phyloP scores from a whole-genome alignment of 495 filamentous ascomycete genomes.

The Achaetomiella virescens region DNA sequence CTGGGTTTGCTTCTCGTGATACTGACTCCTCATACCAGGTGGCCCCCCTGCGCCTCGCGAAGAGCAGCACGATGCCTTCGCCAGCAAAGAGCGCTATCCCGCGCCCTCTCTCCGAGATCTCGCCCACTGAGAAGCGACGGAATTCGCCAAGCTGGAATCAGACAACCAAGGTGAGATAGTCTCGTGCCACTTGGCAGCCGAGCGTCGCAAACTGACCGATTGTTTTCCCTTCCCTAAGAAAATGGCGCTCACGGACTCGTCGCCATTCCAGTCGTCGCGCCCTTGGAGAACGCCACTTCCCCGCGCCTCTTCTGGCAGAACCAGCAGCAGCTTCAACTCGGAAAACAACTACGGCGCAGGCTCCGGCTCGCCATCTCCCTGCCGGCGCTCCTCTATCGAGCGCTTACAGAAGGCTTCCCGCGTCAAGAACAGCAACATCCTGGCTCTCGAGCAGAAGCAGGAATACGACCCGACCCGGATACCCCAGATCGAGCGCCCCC shows the following conservation, averaged over 20 bases:
- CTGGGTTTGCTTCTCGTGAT: neutral
- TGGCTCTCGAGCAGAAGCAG: constrained; percentile 78
- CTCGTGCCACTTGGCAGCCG: neutral
- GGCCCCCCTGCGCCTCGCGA: constrained; percentile 55
- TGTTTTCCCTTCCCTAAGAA: constrained; percentile 26
- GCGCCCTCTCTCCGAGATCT: constrained; percentile 53
- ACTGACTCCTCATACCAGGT: constrained; percentile 32
- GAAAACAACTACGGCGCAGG: constrained; percentile 63
- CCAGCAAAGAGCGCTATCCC: constrained; percentile 44
- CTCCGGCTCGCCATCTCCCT: constrained; percentile 57
- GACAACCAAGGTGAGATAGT: constrained; percentile 52
- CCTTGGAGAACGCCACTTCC: constrained; percentile 57
- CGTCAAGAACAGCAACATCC: constrained; percentile 95
- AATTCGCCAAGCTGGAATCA: constrained; percentile 79
- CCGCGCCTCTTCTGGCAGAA: constrained; percentile 82
- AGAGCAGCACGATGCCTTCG: constrained; percentile 42
- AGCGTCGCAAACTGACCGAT: constrained; percentile 22
- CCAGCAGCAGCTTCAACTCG: constrained; percentile 54
- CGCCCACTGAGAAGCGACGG: constrained; percentile 49
- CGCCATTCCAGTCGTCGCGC: constrained; percentile 72
- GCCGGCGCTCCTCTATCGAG: constrained; percentile 82
- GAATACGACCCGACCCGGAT: constrained; percentile 82
- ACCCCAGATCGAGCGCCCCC: constrained; percentile 68
- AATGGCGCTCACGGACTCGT: constrained; percentile 58
- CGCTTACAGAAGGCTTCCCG: constrained; percentile 87